Conservation (phyloP, 148 eudicot genomes). For the Amaranthus cruentus region DNA sequence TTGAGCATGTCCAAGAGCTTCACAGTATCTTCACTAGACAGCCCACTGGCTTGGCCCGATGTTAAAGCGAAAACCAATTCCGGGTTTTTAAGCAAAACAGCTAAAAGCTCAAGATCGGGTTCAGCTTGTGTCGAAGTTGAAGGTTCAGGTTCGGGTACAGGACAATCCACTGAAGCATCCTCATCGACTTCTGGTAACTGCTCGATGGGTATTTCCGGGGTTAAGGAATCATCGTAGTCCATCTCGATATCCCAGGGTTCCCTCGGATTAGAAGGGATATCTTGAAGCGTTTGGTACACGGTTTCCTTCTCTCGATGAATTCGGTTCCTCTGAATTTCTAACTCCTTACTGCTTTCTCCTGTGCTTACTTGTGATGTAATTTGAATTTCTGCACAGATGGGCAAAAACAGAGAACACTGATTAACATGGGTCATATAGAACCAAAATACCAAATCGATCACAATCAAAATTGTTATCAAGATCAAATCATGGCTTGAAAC, state of each 20-base stretch:
- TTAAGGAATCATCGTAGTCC: conserved; percentile 79
- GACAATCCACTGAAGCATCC: conserved; percentile 19
- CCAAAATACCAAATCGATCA: no score
- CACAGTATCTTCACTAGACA: conserved; percentile 61
- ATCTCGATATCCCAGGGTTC: conserved; percentile 95
- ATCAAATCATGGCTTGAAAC: no score
- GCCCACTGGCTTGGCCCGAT: conserved; percentile 59
- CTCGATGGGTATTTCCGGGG: conserved; percentile 67
- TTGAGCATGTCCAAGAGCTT: conserved; percentile 83
- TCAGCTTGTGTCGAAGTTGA: conserved; percentile 35
- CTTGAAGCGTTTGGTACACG: conserved; percentile 47
- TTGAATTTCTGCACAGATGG: conserved; percentile 54
- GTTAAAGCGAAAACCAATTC: conserved; percentile 85
- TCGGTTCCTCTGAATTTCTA: conserved; percentile 67
- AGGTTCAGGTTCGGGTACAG: conserved; percentile 11
- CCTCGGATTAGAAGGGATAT: conserved; percentile 62
- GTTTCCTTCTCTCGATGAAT: conserved; percentile 66
- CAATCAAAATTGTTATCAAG: no score
- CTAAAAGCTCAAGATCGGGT: conserved; percentile 86
- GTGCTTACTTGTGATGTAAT: conserved; percentile 36
- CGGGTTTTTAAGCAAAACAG: conserved; percentile 78
- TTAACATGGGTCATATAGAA: neutral
- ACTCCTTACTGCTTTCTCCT: conserved; percentile 80
- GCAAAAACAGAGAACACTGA: conserved; percentile 5
- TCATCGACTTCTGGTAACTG: conserved; percentile 68